These are phyloP conservation scores for Pyrenochaeta sp. DNA, from an alignment of 2,329 filamentous ascomycete species.

Conservation along the genomic window DNA sequence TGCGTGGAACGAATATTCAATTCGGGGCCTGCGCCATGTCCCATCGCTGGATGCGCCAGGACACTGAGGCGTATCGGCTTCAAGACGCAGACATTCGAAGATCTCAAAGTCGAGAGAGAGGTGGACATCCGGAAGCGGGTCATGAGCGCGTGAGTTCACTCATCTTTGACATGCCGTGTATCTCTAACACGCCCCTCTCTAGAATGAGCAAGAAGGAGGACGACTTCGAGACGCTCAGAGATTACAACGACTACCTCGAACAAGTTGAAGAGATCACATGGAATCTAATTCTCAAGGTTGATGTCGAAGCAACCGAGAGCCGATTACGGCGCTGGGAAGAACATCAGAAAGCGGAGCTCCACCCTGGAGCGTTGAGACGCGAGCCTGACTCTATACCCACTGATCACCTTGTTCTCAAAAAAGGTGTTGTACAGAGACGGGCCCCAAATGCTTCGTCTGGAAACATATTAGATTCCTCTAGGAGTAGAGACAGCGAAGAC, in stretches of 20 bases:
- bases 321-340: conserved; percentile 75
- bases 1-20: conserved; percentile 96
- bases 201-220: conserved; percentile 91
- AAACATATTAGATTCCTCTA: conserved; percentile 9
- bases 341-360: conserved; percentile 67
- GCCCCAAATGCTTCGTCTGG: conserved; percentile 34
- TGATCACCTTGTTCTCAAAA: conserved; percentile 61
- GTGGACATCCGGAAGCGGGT: conserved; percentile 89
- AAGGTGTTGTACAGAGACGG: conserved; percentile 70
- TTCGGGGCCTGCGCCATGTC: conserved; percentile 89
- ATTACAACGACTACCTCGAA: conserved; percentile 95
- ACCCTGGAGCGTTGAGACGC: conserved; percentile 55
- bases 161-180: neutral
- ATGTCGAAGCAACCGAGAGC: conserved; percentile 70
- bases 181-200: conserved; percentile 11
- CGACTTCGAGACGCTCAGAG: conserved; percentile 84
- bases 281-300: conserved; percentile 78
- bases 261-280: conserved; percentile 89
- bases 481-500: conserved; percentile 15
- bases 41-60: conserved; percentile 85
- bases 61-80: conserved; percentile 88
- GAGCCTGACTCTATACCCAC: conserved; percentile 26
- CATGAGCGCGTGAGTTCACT: conserved; percentile 60
- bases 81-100: conserved; percentile 86
- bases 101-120: conserved; percentile 87